These are phyloP conservation scores for Candida sp. DNA, from an alignment of 1,139 yeast species.

Conservation along the genomic window DNA sequence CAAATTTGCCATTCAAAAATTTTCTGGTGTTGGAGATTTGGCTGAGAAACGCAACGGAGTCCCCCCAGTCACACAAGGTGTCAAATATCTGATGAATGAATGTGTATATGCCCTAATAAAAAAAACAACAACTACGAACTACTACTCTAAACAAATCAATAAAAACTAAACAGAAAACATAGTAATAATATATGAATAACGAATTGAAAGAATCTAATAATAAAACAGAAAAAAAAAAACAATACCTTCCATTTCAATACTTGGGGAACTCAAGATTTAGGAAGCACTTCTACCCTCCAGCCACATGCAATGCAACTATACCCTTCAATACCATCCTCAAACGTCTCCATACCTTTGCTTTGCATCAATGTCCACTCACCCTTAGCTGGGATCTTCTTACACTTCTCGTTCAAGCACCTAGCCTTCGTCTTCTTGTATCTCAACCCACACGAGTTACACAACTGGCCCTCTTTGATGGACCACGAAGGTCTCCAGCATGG, in stretches of 20 bases:
- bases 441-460: conserved; percentile 96
- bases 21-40: not conserved
- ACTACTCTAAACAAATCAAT: not conserved
- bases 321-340: conserved; percentile 49
- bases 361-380: conserved; percentile 96
- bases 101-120: not conserved
- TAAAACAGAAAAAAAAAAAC: not conserved
- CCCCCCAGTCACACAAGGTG: not conserved
- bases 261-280: conserved; percentile 3
- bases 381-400: conserved; percentile 93
- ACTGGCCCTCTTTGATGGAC: conserved; percentile 87
- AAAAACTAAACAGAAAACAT: not conserved
- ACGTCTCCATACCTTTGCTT: conserved; percentile 54
- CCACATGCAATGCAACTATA: conserved; percentile 76
- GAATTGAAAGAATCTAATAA: not conserved
- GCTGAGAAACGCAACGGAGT: not conserved
- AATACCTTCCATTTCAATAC: not conserved
- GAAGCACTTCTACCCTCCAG: conserved; percentile 43
- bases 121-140: not conserved
- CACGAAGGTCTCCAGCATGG: conserved; percentile 99
- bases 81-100: too few species aligned
- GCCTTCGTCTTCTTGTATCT: conserved; percentile 95
- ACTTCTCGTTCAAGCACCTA: conserved; percentile 74
- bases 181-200: not conserved
- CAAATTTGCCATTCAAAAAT: not conserved